A percentile compares a stretch with the other conserved stretches of the same genome.
phyloP scores from a whole-genome alignment of 305 asterid species.

The Ilex paraguariensis region DNA sequence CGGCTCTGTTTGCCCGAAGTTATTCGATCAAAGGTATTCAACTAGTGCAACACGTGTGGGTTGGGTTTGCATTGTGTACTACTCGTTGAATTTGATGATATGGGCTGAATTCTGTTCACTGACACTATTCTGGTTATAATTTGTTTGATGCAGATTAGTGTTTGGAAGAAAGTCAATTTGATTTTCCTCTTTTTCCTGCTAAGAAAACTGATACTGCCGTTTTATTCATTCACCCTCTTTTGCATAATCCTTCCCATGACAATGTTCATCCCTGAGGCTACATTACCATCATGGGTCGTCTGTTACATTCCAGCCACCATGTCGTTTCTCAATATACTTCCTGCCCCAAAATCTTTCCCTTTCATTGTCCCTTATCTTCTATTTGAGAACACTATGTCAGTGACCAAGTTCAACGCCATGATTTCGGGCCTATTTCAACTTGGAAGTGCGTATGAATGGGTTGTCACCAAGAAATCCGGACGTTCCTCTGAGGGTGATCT shows the following conservation, averaged over 20 bases:
- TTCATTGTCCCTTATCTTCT: conserved; percentile 89
- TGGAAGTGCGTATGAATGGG: conserved; percentile 94
- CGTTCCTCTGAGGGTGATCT: conserved; percentile 86
- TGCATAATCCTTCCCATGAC: conserved; percentile 94
- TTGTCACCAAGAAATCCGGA: conserved; percentile 79
- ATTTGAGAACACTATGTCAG: conserved; percentile 92
- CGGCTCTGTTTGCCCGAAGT: conserved; percentile 80
- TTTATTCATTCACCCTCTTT: conserved; percentile 84
- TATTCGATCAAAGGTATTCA: conserved; percentile 60
- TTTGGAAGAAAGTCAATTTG: conserved; percentile 82
- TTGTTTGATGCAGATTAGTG: conserved; percentile 60
- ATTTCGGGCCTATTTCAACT: conserved; percentile 90
- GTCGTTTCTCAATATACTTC: conserved; percentile 72
- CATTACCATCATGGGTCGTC: conserved; percentile 89
- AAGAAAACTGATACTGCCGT: conserved; percentile 79
- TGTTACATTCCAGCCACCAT: conserved; percentile 80
- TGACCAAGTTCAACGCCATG: conserved; percentile 95
- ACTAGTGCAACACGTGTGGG: background rate
- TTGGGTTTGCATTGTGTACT: too few relatives aligned
- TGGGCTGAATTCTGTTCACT: background rate
- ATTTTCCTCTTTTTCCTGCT: conserved; percentile 78
- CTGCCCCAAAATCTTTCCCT: conserved; percentile 85
- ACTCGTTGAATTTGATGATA: background rate
- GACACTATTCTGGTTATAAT: conserved; percentile 15
- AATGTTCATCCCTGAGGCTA: conserved; percentile 87